phyloP scores from a whole-genome alignment of 805 yeast genomes.

The Spathaspora girioi region DNA sequence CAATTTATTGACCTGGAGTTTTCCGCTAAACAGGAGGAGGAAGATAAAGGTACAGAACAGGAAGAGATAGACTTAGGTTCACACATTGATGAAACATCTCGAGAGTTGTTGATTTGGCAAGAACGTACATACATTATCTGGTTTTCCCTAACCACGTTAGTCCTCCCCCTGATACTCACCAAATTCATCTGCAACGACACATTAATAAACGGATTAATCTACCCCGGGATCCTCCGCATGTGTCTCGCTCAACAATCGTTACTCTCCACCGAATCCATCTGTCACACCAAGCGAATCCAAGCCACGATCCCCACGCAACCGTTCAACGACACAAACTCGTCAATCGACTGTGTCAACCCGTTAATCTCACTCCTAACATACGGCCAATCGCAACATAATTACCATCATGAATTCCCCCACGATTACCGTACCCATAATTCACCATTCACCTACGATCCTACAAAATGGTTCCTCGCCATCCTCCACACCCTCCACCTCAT shows the following conservation, averaged over 20 bases:
- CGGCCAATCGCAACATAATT: conserved; percentile 91
- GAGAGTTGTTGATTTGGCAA: conserved; percentile 33
- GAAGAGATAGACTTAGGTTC: background rate
- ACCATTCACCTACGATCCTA: conserved; percentile 80
- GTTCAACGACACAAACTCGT: conserved; percentile 55
- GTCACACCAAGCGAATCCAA: conserved; percentile 64
- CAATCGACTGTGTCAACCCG: conserved; percentile 61
- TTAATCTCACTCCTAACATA: conserved; percentile 63
- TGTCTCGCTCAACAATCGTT: conserved; percentile 75
- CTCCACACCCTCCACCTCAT: conserved; percentile 56
- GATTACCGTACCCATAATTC: conserved; percentile 77
- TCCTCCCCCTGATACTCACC: conserved; percentile 27
- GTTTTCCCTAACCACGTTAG: conserved; percentile 26
- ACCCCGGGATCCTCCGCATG: conserved; percentile 74
- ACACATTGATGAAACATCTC: conserved; percentile 9
- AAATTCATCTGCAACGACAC: conserved; percentile 26
- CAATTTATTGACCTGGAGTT: conserved; percentile 37
- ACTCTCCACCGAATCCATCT: conserved; percentile 74
- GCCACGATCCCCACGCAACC: conserved; percentile 59
- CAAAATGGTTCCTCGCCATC: conserved; percentile 66
- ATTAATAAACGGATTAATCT: conserved; percentile 41
- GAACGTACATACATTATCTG: conserved; percentile 21
- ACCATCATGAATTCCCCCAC: conserved; percentile 92
- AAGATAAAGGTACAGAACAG: conserved; percentile 4
- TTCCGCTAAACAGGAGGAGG: conserved; percentile 14